Percentiles rank a stretch among this genome's conserved stretches.
Evolutionary conservation across 2,329 filamentous ascomycete genomes (phyloP).

Genomic region (Rutstroemia sp.): DNA sequence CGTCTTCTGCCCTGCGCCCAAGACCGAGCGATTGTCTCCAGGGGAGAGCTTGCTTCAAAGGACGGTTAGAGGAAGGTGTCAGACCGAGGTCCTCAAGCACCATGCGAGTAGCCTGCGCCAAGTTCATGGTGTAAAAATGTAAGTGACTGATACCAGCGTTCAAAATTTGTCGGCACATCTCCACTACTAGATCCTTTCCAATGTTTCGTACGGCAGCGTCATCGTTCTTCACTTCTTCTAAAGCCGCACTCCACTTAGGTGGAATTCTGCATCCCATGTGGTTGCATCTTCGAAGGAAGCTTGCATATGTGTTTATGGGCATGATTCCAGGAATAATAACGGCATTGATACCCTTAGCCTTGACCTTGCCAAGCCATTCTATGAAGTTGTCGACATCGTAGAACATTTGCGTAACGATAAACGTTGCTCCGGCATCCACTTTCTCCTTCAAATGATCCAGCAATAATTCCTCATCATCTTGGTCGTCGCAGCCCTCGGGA

Average conservation of each 20-base stretch:
- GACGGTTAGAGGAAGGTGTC: conserved; percentile 68
- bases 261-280: conserved; percentile 88
- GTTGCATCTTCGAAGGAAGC: conserved; percentile 81
- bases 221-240: conserved; percentile 95
- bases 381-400: conserved; percentile 96
- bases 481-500: conserved; percentile 91
- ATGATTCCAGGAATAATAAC: conserved; percentile 85
- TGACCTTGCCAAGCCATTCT: conserved; percentile 80
- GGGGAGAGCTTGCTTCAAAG: conserved; percentile 81
- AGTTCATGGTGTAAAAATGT: conserved; percentile 99
- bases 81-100: conserved; percentile 84
- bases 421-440: conserved; percentile 85
- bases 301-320: conserved; percentile 91
- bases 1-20: conserved; percentile 84
- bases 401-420: conserved; percentile 99
- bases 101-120: conserved; percentile 89
- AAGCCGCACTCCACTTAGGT: conserved; percentile 66
- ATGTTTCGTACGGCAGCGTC: conserved; percentile 87
- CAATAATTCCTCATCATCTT: conserved; percentile 75
- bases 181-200: conserved; percentile 77
- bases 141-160: conserved; percentile 77
- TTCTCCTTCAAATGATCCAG: conserved; percentile 95
- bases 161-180: conserved; percentile 83
- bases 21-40: conserved; percentile 94
- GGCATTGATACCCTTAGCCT: conserved; percentile 73